Percentiles rank a stretch among this genome's conserved stretches.
phyloP scores from a whole-genome alignment of 805 yeast genomes.

The Yarrowia yakushimensis region DNA sequence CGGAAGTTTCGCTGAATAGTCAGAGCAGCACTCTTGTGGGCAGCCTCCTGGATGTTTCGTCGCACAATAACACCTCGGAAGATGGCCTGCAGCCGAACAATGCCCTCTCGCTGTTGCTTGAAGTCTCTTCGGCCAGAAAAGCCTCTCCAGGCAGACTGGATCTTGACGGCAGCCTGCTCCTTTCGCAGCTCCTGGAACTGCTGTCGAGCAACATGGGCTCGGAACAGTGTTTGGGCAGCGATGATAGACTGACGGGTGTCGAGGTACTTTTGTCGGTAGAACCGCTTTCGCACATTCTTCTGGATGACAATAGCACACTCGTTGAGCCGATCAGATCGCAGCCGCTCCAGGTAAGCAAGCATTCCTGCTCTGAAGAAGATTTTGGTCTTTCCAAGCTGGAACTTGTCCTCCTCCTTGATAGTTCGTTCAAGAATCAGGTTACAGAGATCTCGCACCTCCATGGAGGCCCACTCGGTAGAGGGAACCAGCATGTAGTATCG shows the following conservation, averaged over 20 bases:
- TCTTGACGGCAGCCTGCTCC: slow-evolving; percentile 56
- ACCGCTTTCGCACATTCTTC: slow-evolving; percentile 66
- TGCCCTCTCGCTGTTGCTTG: slow-evolving; percentile 49
- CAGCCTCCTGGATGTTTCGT: slow-evolving; percentile 47
- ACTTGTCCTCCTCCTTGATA: slow-evolving; percentile 63
- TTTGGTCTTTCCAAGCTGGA: slow-evolving; percentile 88
- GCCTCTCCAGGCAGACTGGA: slow-evolving; percentile 61
- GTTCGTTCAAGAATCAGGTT: slow-evolving; percentile 60
- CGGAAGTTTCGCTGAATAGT: slow-evolving; percentile 71
- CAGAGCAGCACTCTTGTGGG: slow-evolving; percentile 61
- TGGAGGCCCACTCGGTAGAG: slow-evolving; percentile 58
- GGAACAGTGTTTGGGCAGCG: slow-evolving; percentile 55
- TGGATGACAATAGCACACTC: slow-evolving; percentile 81
- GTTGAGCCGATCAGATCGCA: slow-evolving; percentile 73
- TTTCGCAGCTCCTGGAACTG: slow-evolving; percentile 51
- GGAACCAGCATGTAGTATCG: slow-evolving; percentile 81
- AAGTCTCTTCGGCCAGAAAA: slow-evolving; percentile 49
- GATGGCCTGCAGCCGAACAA: slow-evolving; percentile 56
- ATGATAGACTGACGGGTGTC: slow-evolving; percentile 53
- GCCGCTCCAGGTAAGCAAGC: slow-evolving; percentile 84
- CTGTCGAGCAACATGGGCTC: slow-evolving; percentile 60
- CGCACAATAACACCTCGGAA: slow-evolving; percentile 52
- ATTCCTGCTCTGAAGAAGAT: slow-evolving; percentile 96
- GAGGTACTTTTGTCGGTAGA: slow-evolving; percentile 59
- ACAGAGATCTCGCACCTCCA: slow-evolving; percentile 61